Evolutionary conservation across 2,329 filamentous ascomycete species (phyloP), one percentile per base, ranked within the genome.

Genomic region (Claviceps spartinae): DNA sequence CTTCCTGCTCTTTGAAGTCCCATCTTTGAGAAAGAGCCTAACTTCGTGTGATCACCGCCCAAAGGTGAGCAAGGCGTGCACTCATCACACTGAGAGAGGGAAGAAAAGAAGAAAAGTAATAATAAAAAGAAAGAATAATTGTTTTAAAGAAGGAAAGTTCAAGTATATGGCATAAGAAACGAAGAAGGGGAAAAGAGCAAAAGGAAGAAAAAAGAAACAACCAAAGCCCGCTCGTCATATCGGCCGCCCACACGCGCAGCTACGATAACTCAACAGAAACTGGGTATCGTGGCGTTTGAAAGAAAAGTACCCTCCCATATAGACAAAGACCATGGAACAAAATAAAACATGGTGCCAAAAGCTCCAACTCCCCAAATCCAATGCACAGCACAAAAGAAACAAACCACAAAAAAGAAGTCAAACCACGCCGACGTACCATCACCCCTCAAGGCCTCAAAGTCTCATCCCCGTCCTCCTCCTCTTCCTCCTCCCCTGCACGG

Each of bases 401-500:
- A 43, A 24, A 22, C 11, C 9, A 43, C 6, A 9, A 8, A 22
- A 43, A 4, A n/a, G 8, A 43, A 43, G 11, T 20, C 6, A 22
- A 18, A 22, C 9, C 8, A 43, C 16, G 7, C 6, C 6, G 5
- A 42, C 40, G 11, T 4, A 11, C 40, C 9, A 7, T 40, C 5
- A n/a, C 40, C 6, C 42, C 13, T 67, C 52, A 65, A 24, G 65
- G 61, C 51, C 61, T 60, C 49, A 70, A 52, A 22, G 67, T 69
- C 48, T 62, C 60, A 51, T 70, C 65, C 20, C 60, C 65, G 37
- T 68, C 67, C 3, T 64, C 63, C 26, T 58, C 63, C 26, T 58
- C 62, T 51, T 61, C 62, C 49, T 61, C 57, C 5, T 66, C 65
- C 59, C 66, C 63, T 1, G 71, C 70, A 4, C 60, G 67, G 22